These are phyloP conservation scores for Jatropha multifida DNA, from an alignment of 441 rosid genomes.

Conservation along the genomic window DNA sequence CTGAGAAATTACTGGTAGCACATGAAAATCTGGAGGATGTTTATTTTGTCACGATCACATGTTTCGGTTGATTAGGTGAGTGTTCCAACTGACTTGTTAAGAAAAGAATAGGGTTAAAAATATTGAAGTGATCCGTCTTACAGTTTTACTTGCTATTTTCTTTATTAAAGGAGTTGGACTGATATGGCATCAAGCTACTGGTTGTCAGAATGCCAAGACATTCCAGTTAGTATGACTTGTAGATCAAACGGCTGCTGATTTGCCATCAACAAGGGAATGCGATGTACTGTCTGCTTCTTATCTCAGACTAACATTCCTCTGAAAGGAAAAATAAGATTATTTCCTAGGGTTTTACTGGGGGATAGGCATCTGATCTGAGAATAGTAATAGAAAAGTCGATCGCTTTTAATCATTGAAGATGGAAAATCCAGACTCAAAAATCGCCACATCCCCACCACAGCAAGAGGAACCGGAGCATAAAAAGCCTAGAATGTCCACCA, in stretches of 20 bases:
- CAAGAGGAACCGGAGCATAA: constrained; percentile 58
- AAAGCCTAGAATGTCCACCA: constrained; percentile 56
- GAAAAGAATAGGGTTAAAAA: too few species aligned
- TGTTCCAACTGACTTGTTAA: too few species aligned
- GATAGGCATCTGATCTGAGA: neutral
- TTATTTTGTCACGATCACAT: too few species aligned
- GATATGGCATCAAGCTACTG: neutral
- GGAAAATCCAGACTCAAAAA: constrained; percentile 37
- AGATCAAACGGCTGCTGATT: neutral
- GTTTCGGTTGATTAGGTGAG: too few species aligned
- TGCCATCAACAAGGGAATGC: neutral
- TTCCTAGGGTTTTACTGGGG: constrained; percentile 22
- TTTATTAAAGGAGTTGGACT: neutral
- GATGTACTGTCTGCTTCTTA: neutral
- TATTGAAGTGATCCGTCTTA: too few species aligned
- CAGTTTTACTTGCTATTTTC: too few species aligned
- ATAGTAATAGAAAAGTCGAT: constrained; percentile 12
- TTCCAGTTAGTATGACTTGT: neutral
- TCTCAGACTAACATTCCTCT: neutral
- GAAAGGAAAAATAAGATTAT: neutral
- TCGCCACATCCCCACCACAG: constrained; percentile 32
- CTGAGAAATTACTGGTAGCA: too few species aligned
- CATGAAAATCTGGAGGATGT: too few species aligned
- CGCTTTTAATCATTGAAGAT: constrained; percentile 10
- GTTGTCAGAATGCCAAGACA: neutral